Evolutionary conservation across 352 stramenopile species (phyloP).

Genomic region (Phytopythium chamaehyphon): DNA sequence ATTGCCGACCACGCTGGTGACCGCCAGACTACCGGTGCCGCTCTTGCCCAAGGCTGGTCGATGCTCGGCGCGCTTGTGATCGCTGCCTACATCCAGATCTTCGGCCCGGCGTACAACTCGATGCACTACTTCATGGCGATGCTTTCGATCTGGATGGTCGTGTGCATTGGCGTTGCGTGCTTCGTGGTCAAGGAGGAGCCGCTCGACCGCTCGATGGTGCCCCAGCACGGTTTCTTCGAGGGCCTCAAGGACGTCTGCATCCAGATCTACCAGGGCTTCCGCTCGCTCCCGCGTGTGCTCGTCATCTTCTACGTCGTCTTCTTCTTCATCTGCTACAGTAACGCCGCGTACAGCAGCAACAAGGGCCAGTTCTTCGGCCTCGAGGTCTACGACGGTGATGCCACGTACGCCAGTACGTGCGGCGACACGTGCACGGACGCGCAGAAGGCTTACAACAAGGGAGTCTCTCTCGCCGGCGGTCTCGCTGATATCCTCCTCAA

Average conservation of each 20-base stretch:
- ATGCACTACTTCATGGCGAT: slow-evolving; percentile 18
- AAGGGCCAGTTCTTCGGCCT: slow-evolving; percentile 21
- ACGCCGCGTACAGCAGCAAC: slow-evolving; percentile 22
- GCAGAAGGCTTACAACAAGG: slow-evolving; percentile 8
- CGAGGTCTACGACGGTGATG: slow-evolving; percentile 4
- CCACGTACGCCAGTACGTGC: slow-evolving; percentile 1
- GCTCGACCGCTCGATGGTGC: slow-evolving; percentile 18
- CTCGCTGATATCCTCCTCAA: background rate
- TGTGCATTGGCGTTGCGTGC: too few species aligned
- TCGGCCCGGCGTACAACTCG: slow-evolving; percentile 15
- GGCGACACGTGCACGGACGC: slow-evolving; percentile 4
- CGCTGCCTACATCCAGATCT: slow-evolving; percentile 21
- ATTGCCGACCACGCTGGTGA: slow-evolving; percentile 21
- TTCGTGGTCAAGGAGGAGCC: slow-evolving; percentile 29
- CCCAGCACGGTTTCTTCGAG: slow-evolving; percentile 14
- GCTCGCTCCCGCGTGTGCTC: slow-evolving; percentile 15
- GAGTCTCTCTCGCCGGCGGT: slow-evolving; percentile 6
- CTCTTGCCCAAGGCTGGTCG: slow-evolving; percentile 9
- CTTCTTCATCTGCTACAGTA: slow-evolving; percentile 16
- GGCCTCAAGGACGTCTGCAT: slow-evolving; percentile 11
- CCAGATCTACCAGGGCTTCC: slow-evolving; percentile 20
- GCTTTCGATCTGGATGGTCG: slow-evolving; percentile 4
- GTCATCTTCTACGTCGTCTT: slow-evolving; percentile 26
- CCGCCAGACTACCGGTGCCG: slow-evolving; percentile 14
- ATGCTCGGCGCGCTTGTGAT: slow-evolving; percentile 12